A percentile compares a stretch with the other conserved stretches of the same genome.
Evolutionary conservation across 2,329 filamentous ascomycete species (phyloP).

Genomic region (Arthrobotrys musiformis): DNA sequence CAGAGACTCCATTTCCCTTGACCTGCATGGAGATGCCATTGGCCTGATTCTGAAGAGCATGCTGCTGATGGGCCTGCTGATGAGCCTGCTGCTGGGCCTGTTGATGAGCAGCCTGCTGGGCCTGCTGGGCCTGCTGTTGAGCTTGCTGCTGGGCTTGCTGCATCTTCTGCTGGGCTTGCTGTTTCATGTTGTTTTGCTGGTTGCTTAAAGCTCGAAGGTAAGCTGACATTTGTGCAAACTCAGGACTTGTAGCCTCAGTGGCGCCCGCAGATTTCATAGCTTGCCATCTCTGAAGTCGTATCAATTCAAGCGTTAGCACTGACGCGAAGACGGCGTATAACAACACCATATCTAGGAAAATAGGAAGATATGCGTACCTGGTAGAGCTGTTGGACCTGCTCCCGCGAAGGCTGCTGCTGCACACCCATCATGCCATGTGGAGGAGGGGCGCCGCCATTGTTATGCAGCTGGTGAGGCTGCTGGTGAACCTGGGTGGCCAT

Average conservation of each 20-base stretch:
- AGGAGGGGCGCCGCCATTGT: slow-evolving; percentile 31
- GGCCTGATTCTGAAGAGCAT: slow-evolving; percentile 44
- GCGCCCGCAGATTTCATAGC: slow-evolving; percentile 89
- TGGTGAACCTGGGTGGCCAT: slow-evolving; percentile 48
- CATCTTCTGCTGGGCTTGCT: slow-evolving; percentile 70
- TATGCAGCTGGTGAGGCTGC: slow-evolving; percentile 51
- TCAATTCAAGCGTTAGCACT: too few relatives aligned
- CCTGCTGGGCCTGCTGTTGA: slow-evolving; percentile 70
- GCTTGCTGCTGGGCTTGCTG: slow-evolving; percentile 72
- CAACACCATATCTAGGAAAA: not conserved
- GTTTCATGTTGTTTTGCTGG: slow-evolving; percentile 77
- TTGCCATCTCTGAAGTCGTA: slow-evolving; percentile 82
- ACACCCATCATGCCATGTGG: slow-evolving; percentile 23
- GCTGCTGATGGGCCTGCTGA: slow-evolving; percentile 63
- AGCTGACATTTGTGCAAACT: slow-evolving; percentile 68
- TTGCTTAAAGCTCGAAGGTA: slow-evolving; percentile 71
- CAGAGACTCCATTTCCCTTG: slow-evolving; percentile 17
- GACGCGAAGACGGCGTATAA: not conserved
- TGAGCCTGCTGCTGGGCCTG: slow-evolving; percentile 67
- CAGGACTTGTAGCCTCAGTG: slow-evolving; percentile 79
- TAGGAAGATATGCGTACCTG: slow-evolving; percentile 12
- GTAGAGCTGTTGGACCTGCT: slow-evolving; percentile 44
- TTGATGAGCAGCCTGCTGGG: slow-evolving; percentile 65
- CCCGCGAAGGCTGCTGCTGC: slow-evolving; percentile 39
- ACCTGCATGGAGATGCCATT: slow-evolving; percentile 61